Percentiles rank a stretch among this genome's conserved stretches.
Conservation (phyloP, 1,139 yeast genomes). For the Schizosaccharomyces versatilis region DNA sequence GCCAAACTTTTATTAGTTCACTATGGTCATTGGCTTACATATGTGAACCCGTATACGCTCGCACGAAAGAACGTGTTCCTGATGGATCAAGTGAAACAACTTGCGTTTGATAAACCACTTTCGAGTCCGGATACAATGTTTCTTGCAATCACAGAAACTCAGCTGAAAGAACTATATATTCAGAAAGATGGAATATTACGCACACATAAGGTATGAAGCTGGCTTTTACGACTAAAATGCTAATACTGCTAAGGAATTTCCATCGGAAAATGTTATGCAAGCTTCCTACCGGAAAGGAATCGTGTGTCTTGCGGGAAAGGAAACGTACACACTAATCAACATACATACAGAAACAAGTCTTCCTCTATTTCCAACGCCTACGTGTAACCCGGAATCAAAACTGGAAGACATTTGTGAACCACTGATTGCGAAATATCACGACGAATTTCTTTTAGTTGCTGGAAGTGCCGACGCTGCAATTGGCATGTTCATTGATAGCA, state of each 20-base stretch:
- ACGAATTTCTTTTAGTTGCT: not conserved
- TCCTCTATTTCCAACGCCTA: not conserved
- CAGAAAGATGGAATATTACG: not conserved
- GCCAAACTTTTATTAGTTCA: too few species aligned
- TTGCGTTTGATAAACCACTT: too few species aligned
- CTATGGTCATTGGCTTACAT: too few species aligned
- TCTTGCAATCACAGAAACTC: not conserved
- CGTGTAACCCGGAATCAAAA: not conserved
- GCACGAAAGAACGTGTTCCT: too few species aligned
- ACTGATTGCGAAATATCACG: not conserved
- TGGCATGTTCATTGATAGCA: not conserved
- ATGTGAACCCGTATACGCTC: too few species aligned
- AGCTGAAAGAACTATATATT: not conserved
- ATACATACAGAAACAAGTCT: not conserved
- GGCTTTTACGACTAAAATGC: not conserved
- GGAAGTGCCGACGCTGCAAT: not conserved
- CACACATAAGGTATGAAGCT: not conserved
- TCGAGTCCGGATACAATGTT: not conserved
- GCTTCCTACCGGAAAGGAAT: not conserved
- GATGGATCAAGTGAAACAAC: too few species aligned
- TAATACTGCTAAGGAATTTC: not conserved
- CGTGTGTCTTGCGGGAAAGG: not conserved
- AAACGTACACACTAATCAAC: not conserved
- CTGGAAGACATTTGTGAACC: not conserved
- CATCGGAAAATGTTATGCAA: not conserved